Percentiles rank a stretch among this genome's conserved stretches.
Conservation (phyloP, 108 stramenopile species). For the Nannochloropsis salina region DNA sequence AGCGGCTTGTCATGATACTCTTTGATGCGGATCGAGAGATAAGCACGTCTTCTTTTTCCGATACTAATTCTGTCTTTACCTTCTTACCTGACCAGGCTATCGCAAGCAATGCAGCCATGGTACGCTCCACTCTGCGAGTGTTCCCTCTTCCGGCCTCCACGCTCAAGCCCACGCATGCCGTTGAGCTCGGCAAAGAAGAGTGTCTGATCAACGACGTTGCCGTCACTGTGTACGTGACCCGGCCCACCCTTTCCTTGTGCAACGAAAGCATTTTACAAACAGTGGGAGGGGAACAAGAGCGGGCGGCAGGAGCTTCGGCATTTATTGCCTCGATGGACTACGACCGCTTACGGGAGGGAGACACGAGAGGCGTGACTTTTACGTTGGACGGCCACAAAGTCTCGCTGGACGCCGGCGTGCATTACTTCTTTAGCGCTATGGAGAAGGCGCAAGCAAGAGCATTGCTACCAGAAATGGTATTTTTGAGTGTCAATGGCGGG, state of each 20-base stretch:
- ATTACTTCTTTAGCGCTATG: not conserved
- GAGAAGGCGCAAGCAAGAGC: conserved; percentile 2
- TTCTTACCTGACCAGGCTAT: not conserved
- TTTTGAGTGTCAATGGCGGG: not conserved
- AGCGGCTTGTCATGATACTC: not conserved
- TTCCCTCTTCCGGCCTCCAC: not conserved
- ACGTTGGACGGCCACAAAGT: not conserved
- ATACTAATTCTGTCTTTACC: not conserved
- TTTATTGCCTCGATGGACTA: not conserved
- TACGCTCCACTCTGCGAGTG: not conserved
- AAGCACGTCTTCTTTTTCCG: not conserved
- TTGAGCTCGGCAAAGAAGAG: not conserved
- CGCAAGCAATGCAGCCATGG: not conserved
- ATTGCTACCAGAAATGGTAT: not conserved
- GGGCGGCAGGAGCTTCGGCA: not conserved
- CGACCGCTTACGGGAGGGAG: not conserved
- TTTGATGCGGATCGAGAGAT: not conserved
- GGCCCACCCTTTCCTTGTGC: not conserved
- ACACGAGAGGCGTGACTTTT: not conserved
- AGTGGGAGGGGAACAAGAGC: not conserved
- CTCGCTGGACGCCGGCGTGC: not conserved
- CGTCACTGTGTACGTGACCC: not conserved
- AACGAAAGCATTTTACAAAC: not conserved
- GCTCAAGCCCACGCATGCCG: not conserved
- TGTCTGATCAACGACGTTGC: not conserved